Percentiles rank a stretch among this genome's conserved stretches.
Conservation (phyloP, 176 grass and related monocot genomes). For the Leersia perrieri region DNA sequence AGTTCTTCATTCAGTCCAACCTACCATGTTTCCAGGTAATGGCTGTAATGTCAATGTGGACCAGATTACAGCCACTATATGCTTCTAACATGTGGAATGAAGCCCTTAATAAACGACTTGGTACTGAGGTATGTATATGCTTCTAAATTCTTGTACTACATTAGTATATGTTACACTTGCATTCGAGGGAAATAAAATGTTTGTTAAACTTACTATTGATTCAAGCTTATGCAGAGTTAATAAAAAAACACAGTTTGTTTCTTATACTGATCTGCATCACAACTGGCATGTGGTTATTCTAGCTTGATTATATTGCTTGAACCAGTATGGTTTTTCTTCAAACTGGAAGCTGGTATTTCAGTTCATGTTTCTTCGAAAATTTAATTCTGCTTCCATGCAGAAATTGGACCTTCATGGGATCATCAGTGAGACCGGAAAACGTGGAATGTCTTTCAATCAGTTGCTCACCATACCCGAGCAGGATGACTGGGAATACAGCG, state of each 20-base stretch:
- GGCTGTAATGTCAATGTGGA: conserved; percentile 98
- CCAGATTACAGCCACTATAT: conserved; percentile 86
- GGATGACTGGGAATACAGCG: conserved; percentile 97
- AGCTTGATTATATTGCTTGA: neutral
- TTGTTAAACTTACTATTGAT: neutral
- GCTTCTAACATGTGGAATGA: conserved; percentile 99
- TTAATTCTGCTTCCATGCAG: conserved; percentile 38
- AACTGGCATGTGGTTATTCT: neutral
- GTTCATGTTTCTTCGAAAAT: neutral
- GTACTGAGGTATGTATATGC: conserved; percentile 67
- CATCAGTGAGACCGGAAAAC: conserved; percentile 73
- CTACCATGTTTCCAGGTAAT: conserved; percentile 73
- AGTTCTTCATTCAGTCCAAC: neutral
- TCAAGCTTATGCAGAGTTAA: neutral
- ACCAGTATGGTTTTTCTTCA: neutral
- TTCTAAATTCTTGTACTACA: neutral
- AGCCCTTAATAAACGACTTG: conserved; percentile 95
- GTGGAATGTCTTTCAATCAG: conserved; percentile 89
- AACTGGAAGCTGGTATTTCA: neutral
- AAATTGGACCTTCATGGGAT: conserved; percentile 80
- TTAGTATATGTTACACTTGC: neutral
- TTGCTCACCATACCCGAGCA: conserved; percentile 83
- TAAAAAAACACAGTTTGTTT: neutral
- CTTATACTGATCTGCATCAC: neutral
- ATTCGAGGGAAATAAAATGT: no score